A percentile compares a stretch with the other conserved stretches of the same genome.
Conservation (phyloP, 2,329 filamentous ascomycete genomes). For the Lomentospora prolificans region DNA sequence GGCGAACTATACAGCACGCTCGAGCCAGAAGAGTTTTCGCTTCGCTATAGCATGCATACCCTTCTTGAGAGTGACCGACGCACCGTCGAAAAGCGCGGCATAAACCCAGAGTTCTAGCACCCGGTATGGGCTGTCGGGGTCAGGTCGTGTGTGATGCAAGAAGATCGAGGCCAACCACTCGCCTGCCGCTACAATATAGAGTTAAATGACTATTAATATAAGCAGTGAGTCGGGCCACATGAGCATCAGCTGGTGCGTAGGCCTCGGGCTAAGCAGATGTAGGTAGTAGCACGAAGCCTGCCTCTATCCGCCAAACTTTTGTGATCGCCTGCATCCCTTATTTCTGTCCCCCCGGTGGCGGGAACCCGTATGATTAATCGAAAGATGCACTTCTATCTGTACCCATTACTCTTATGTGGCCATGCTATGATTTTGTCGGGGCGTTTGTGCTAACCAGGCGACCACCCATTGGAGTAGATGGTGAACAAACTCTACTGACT, state of each 20-base stretch:
- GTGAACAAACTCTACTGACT: not conserved
- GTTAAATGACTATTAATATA: slow-evolving; percentile 2
- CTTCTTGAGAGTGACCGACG: not conserved
- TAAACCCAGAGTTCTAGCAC: not conserved
- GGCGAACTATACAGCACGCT: not conserved
- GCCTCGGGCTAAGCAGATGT: not conserved
- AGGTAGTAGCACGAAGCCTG: not conserved
- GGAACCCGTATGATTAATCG: not conserved
- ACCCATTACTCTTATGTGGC: not conserved
- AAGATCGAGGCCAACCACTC: not conserved
- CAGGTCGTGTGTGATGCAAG: not conserved
- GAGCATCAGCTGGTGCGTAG: not conserved
- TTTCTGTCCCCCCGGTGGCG: not conserved
- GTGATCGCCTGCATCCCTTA: not conserved
- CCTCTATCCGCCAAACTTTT: not conserved
- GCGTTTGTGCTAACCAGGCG: not conserved
- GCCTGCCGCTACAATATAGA: slow-evolving; percentile 5
- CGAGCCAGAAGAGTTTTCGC: not conserved
- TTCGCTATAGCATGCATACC: not conserved
- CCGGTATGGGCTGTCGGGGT: not conserved
- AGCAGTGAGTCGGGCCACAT: not conserved
- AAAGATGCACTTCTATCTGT: not conserved
- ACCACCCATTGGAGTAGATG: not conserved
- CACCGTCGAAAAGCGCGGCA: too few species aligned
- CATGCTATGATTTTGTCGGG: not conserved